A percentile compares a stretch with the other conserved stretches of the same genome.
Conservation (phyloP, 345 rosid genomes). For the Lepidium sativum region DNA sequence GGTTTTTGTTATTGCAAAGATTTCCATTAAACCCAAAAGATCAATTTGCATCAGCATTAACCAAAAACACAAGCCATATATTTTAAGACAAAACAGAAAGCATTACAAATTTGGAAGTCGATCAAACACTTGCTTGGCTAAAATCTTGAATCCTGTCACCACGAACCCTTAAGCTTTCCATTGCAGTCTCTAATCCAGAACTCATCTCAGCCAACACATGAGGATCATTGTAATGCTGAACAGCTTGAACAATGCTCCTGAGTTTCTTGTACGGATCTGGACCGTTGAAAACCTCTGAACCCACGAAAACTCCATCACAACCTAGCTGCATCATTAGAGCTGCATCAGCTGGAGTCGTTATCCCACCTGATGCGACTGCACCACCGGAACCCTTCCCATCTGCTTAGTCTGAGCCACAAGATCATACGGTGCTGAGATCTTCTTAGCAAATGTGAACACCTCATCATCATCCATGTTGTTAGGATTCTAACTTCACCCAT, state of each 20-base stretch:
- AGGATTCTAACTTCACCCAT: conserved; percentile 36
- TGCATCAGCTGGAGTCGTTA: conserved; percentile 53
- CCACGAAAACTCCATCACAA: conserved; percentile 55
- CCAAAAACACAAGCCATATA: not conserved
- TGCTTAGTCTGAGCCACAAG: conserved; percentile 58
- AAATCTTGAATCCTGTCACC: conserved; percentile 24
- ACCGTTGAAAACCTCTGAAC: conserved; percentile 38
- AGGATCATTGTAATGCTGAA: conserved; percentile 54
- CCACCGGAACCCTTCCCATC: conserved; percentile 55
- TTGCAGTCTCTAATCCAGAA: conserved; percentile 31
- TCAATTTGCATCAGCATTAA: not conserved
- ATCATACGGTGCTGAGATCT: conserved; percentile 49
- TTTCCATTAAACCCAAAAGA: not conserved
- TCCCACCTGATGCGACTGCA: conserved; percentile 54
- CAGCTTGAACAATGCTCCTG: conserved; percentile 49
- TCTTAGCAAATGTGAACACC: conserved; percentile 44
- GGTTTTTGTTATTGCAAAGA: not conserved
- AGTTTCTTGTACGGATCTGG: conserved; percentile 41
- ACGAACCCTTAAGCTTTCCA: conserved; percentile 15
- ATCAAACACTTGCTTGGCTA: conserved; percentile 13
- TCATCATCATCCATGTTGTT: conserved; percentile 45
- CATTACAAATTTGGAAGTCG: not conserved
- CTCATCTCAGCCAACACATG: conserved; percentile 46
- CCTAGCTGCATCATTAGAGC: conserved; percentile 71
- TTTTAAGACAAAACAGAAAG: not conserved